Base-by-base conservation (phyloP, 371 early-diverging fungal genomes). In the Zopfochytrium polystomum region DNA sequence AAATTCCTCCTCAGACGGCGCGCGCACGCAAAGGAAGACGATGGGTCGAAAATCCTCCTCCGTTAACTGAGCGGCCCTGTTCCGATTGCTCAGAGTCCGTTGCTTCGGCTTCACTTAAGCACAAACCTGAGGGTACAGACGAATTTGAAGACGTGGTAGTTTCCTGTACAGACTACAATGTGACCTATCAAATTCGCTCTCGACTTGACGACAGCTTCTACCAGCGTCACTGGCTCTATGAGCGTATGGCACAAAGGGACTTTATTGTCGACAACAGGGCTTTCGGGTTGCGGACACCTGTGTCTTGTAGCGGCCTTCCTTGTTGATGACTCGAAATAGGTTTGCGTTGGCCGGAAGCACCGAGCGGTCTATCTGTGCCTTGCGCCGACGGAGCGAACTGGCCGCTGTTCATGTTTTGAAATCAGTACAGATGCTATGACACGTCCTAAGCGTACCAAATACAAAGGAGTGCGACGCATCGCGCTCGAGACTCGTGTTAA, bases 101-200 rank as follows among this genome's bases (percentile, higher is more conserved):
- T n/a, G n/a, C n/a, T n/a, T n/a, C n/a, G n/a, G n/a, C n/a, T n/a
- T n/a, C n/a, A n/a, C n/a, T n/a, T n/a, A n/a, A n/a, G n/a, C 11
- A 33, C 70, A 1, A 42, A 66, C 57, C 78, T 54, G 26, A 77
- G 48, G 1, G 75, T 67, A 61, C 73, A 72, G 6, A 77, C 56
- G 48, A 73, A 73, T 13, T 72, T 66, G 55, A 77, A 75, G 0
- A 77, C 46, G 47, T 75, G 46, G 54, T 35, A 70, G 52, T 60
- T 49, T 3, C 65, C 64, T 4, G 75, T 71, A 54, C 68, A 68
- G 5, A 75, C 68, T 9, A 77, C 47, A 57, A 77, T 48, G 59
- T 77, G 77, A 30, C 38, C 32, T 11, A 30, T 34, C 62, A 72
- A 49, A 22, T 43, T 44, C n/a, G 13, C 42, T 11, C 13, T 42